Evolutionary conservation across 2,329 filamentous ascomycete species (phyloP).

Genomic region (Plenodomus lindquistii): DNA sequence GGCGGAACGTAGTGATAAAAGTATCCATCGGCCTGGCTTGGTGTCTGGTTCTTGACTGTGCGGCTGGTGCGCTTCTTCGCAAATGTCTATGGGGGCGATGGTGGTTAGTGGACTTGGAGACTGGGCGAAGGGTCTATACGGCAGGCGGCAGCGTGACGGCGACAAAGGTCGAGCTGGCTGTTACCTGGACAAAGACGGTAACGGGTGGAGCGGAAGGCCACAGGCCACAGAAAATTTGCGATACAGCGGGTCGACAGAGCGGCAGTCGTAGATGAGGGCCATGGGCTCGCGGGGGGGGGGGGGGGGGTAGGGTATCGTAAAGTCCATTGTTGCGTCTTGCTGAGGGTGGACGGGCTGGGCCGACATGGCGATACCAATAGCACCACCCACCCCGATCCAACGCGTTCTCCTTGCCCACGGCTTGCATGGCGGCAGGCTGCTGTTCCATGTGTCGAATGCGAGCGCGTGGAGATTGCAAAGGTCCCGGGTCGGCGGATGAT

Average conservation of each 20-base stretch:
- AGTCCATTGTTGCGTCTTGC: conserved; percentile 40
- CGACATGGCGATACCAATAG: conserved; percentile 33
- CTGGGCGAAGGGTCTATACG: conserved; percentile 24
- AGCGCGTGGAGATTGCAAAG: too few relatives aligned
- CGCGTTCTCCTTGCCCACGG: too few relatives aligned
- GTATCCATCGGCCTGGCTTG: too few relatives aligned
- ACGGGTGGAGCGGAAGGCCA: conserved; percentile 12
- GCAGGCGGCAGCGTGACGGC: conserved; percentile 35
- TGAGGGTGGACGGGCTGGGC: conserved; percentile 29
- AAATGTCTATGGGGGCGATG: too few relatives aligned
- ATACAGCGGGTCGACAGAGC: conserved; percentile 16
- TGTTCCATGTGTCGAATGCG: too few relatives aligned
- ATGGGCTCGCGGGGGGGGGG: conserved; percentile 33
- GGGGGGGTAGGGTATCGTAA: conserved; percentile 40
- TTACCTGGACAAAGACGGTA: conserved; percentile 30
- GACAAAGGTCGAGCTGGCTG: conserved; percentile 30
- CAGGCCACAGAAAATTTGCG: conserved; percentile 14
- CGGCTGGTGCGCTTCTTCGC: too few relatives aligned
- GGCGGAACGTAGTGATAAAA: too few relatives aligned
- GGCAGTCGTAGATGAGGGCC: conserved; percentile 35
- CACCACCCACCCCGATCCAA: conserved; percentile 14
- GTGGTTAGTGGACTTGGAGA: too few relatives aligned
- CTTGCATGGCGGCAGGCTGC: too few relatives aligned
- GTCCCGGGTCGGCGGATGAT: too few relatives aligned
- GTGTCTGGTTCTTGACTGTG: too few relatives aligned